Percentiles rank a stretch among this genome's conserved stretches.
Evolutionary conservation across 768 basidiomycete species (phyloP).

Genomic region (Coprinellus micaceus): DNA sequence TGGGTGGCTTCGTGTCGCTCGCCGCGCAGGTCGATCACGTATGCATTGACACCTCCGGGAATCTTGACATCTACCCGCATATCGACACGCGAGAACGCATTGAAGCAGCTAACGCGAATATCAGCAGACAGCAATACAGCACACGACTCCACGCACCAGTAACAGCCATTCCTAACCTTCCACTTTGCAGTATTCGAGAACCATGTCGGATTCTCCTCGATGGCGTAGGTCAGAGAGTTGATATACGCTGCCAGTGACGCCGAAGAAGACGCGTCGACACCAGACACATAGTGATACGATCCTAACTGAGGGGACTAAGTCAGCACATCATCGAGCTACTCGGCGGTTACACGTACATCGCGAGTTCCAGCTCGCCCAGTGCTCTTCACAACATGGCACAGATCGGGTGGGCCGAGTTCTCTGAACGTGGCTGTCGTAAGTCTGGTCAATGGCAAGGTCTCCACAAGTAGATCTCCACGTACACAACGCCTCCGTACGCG

Average conservation of each 20-base stretch:
- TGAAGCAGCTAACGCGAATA: conserved; percentile 70
- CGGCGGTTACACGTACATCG: conserved; percentile 63
- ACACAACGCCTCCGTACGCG: conserved; percentile 92
- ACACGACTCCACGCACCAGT: conserved; percentile 57
- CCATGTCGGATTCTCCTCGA: conserved; percentile 91
- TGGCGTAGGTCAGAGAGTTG: conserved; percentile 94
- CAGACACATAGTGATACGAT: conserved; percentile 96
- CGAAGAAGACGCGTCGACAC: conserved; percentile 97
- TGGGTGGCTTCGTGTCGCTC: conserved; percentile 90
- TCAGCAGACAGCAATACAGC: not conserved
- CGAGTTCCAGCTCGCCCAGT: conserved; percentile 79
- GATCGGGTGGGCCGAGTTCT: conserved; percentile 95
- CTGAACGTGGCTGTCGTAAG: conserved; percentile 77
- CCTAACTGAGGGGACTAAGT: conserved; percentile 55
- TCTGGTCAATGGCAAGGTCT: not conserved
- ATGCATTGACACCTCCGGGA: conserved; percentile 93
- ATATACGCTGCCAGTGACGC: conserved; percentile 97
- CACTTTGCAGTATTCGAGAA: conserved; percentile 80
- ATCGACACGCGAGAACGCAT: conserved; percentile 96
- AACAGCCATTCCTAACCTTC: conserved; percentile 92
- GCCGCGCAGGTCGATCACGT: conserved; percentile 89
- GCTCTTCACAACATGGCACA: conserved; percentile 93
- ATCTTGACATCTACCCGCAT: conserved; percentile 98
- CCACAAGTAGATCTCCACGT: conserved; percentile 28
- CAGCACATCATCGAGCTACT: not conserved